A percentile compares a stretch with the other conserved stretches of the same genome.
Conservation (phyloP, 345 rosid species). For the Citrus reticulata region DNA sequence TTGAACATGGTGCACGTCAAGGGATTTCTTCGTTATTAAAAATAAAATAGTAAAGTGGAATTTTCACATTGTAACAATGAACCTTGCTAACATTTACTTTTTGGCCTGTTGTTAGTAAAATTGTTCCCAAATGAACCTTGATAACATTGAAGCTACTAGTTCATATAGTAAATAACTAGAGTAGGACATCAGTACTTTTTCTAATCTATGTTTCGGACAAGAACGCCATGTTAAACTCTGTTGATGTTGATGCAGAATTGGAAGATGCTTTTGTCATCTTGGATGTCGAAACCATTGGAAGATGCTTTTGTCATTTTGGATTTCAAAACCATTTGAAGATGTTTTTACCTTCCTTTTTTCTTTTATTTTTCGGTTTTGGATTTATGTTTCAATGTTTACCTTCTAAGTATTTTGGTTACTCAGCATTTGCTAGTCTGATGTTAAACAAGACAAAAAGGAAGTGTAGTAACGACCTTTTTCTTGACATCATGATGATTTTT, state of each 20-base stretch:
- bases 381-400: neutral
- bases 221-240: neutral
- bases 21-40: neutral
- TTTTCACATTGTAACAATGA: neutral
- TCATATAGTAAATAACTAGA: neutral
- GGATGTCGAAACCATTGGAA: neutral
- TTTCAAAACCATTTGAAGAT: no score
- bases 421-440: neutral
- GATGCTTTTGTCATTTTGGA: no score
- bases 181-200: neutral
- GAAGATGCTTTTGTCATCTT: neutral
- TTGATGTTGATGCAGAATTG: neutral
- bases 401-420: neutral
- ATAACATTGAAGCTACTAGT: neutral
- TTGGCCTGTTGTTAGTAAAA: neutral
- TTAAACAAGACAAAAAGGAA: neutral
- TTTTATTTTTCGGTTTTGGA: neutral
- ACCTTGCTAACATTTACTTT: neutral
- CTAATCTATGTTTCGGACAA: neutral
- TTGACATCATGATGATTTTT: slow-evolving; percentile 1
- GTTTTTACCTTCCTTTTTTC: neutral
- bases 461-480: neutral
- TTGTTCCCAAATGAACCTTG: neutral
- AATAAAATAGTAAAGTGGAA: neutral
- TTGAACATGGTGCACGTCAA: neutral